phyloP scores from a whole-genome alignment of 331 rosid genomes.

The Saraca asoca region DNA sequence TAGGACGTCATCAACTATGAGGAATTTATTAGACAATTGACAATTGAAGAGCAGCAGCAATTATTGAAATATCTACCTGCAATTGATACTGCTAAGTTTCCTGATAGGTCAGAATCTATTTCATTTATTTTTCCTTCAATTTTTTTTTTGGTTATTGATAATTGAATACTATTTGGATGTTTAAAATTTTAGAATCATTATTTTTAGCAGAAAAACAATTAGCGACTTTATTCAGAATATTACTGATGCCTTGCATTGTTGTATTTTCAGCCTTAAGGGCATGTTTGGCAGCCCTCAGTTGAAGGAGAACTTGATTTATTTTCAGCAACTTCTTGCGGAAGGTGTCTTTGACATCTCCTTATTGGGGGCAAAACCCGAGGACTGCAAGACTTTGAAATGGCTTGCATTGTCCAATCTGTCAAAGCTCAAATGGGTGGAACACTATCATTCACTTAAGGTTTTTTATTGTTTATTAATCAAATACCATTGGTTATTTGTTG shows the following conservation, averaged over 20 bases:
- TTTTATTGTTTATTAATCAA: constrained; percentile 12
- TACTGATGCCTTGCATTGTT: neutral
- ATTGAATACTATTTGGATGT: constrained; percentile 12
- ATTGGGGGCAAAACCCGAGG: constrained; percentile 70
- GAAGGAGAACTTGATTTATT: constrained; percentile 71
- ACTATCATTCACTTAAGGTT: constrained; percentile 75
- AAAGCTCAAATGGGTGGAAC: constrained; percentile 84
- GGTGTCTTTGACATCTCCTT: constrained; percentile 82
- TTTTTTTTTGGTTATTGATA: constrained; percentile 21
- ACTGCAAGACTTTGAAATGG: constrained; percentile 77
- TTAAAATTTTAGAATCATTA: constrained; percentile 13
- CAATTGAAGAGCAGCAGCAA: constrained; percentile 84
- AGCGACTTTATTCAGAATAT: no score
- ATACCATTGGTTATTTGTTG: no score
- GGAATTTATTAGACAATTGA: constrained; percentile 72
- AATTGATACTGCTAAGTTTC: constrained; percentile 66
- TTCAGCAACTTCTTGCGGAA: constrained; percentile 85
- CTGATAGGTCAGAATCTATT: constrained; percentile 66
- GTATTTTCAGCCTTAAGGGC: constrained; percentile 69
- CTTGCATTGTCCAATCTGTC: constrained; percentile 62
- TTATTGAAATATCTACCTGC: constrained; percentile 73
- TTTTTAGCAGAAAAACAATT: no score
- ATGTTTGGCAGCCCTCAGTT: constrained; percentile 80
- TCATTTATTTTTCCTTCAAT: constrained; percentile 19
- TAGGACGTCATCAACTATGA: constrained; percentile 78